Evolutionary conservation across 2,329 filamentous ascomycete genomes (phyloP), one percentile per base, ranked within the genome.

Genomic region (Paecilomyces fulvus): DNA sequence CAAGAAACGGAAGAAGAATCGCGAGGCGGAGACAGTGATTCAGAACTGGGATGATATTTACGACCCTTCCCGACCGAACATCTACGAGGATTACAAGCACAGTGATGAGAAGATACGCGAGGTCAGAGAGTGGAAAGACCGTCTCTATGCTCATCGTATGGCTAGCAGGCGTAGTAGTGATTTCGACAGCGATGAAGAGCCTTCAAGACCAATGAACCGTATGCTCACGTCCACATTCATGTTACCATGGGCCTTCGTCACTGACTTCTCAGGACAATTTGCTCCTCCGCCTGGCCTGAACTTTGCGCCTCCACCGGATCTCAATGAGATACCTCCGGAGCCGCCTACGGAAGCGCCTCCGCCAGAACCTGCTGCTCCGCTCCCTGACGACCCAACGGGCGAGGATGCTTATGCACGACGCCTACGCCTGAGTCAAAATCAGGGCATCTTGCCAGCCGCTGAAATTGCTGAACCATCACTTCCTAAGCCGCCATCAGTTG

Each of bases 31-130:
- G 5, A 77, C 79, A 51, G 72, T 80, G 30, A 72, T 74, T 4
- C 75, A 80, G n/a, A 86, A 95, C 67, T 96, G 91, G 91, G 88
- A 95, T 69, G 90, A 95, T 69, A 83, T 94, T 23, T 96, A 96
- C 70, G 92, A 96, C 66, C 89, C 90, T 0, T 79, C 87, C 10
- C 79, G 88, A 43, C 91, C 92, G 8, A 95, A 89, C 46, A 91
- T 86, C 62, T 88, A 92, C 52, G 88, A 92, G 55, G 88, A 92
- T 66, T 96, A 94, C 68, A 82, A 89, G 58, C 80, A 85, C 58
- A 94, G 90, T 66, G 90, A 95, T 57, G 91, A 95, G 73, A 87
- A 89, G 67, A 83, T 92, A 58, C 77, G 82, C 17, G 90, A 95
- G 68, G 82, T 91, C 3, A 81, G 83, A 56, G 90, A 95, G 64